phyloP scores from a whole-genome alignment of 1,284 basidiomycete species.

The Puccinia horiana region DNA sequence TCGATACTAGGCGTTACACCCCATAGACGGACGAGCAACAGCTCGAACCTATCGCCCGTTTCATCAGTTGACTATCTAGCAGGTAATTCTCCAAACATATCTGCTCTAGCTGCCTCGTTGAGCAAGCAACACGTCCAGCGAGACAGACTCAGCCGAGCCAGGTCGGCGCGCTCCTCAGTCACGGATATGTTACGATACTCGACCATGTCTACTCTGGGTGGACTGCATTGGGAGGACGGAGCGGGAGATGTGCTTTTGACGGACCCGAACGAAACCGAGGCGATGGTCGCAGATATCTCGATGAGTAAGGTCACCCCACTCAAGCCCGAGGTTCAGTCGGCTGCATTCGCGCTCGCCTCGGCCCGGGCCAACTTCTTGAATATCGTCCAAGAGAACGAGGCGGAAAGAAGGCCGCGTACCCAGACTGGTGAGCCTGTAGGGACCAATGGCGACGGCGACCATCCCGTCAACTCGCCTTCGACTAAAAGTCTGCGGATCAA shows the following conservation, averaged over 20 bases:
- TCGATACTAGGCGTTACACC: conserved; percentile 8
- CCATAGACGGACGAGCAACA: not conserved
- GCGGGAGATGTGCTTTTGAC: conserved; percentile 36
- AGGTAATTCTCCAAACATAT: conserved; percentile 27
- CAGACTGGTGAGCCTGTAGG: not conserved
- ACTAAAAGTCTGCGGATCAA: not conserved
- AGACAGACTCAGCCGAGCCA: not conserved
- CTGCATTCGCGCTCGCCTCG: conserved; percentile 33
- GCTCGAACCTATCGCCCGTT: not conserved
- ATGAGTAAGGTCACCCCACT: conserved; percentile 23
- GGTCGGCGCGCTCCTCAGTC: conserved; percentile 1
- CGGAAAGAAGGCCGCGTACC: not conserved
- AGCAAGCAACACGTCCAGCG: conserved; percentile 37
- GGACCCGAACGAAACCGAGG: conserved; percentile 42
- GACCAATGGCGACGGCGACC: not conserved
- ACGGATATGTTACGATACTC: conserved; percentile 37
- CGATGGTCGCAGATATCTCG: conserved; percentile 48
- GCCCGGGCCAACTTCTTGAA: conserved; percentile 40
- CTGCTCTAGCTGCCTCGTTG: conserved; percentile 38
- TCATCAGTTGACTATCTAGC: not conserved
- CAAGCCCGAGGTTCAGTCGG: conserved; percentile 23
- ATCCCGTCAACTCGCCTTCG: not conserved
- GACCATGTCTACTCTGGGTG: conserved; percentile 37
- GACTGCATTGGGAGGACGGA: conserved; percentile 41
- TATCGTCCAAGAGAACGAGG: conserved; percentile 27